These are phyloP conservation scores for Gryganskiella cystojenkinii DNA, from an alignment of 192 early-diverging fungal species.

Conservation along the genomic window DNA sequence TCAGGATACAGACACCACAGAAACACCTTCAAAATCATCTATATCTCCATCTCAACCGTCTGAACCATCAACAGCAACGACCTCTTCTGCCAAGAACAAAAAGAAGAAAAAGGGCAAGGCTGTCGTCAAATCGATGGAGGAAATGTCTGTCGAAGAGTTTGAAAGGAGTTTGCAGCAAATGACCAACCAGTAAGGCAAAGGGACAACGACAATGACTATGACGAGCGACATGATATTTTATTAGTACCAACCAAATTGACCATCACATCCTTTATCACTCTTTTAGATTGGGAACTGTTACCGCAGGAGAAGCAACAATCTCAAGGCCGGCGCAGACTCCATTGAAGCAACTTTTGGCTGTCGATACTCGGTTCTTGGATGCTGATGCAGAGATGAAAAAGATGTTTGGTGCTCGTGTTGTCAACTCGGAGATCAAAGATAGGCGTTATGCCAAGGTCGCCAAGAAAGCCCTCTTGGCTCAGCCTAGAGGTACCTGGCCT, in stretches of 20 bases:
- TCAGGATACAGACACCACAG: conserved; percentile 19
- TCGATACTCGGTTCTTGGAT: conserved; percentile 79
- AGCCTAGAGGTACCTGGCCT: conserved; percentile 81
- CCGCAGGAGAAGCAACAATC: conserved; percentile 6
- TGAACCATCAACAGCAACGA: conserved; percentile 5
- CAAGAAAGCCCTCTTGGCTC: conserved; percentile 70
- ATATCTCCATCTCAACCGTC: background rate
- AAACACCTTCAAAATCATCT: conserved; percentile 1
- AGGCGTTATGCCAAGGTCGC: conserved; percentile 60
- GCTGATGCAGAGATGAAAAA: conserved; percentile 90
- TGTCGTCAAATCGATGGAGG: conserved; percentile 50
- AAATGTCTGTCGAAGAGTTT: conserved; percentile 72
- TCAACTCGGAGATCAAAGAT: conserved; percentile 64
- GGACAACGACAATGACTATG: no score
- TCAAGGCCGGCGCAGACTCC: conserved; percentile 13
- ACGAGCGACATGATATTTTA: no score
- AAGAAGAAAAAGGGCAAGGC: conserved; percentile 63
- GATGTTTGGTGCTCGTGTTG: conserved; percentile 90
- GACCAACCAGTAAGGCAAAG: conserved; percentile 68
- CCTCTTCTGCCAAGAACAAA: conserved; percentile 55
- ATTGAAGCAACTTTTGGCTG: conserved; percentile 52
- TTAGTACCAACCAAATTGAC: background rate
- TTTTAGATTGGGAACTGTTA: conserved; percentile 12
- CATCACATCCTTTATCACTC: background rate
- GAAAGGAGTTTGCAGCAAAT: conserved; percentile 72